These are phyloP conservation scores for Mangifera indica DNA, from an alignment of 345 rosid species.

Conservation along the genomic window DNA sequence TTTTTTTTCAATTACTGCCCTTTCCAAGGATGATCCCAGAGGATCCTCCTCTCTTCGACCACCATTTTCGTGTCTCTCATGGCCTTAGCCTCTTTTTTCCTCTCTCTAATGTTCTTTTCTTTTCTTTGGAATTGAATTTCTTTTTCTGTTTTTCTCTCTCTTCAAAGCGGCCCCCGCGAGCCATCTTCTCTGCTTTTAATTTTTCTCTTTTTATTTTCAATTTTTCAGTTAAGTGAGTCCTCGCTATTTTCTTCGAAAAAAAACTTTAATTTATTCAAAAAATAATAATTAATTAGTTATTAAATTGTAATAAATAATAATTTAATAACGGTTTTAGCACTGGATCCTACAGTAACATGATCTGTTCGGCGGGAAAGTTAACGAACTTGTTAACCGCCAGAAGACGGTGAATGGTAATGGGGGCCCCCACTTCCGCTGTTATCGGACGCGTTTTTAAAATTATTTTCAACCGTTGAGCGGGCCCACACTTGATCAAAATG, in stretches of 20 bases:
- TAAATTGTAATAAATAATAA: too few species aligned
- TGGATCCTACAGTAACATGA: not conserved
- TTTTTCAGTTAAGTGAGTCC: not conserved
- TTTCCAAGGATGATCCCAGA: slow-evolving; percentile 68
- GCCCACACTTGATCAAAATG: not conserved
- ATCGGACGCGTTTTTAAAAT: slow-evolving; percentile 36
- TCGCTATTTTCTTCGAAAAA: too few species aligned
- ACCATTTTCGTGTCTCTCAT: slow-evolving; percentile 39
- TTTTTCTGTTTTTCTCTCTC: slow-evolving; percentile 19
- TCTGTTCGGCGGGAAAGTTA: slow-evolving; percentile 21
- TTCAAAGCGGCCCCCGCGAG: slow-evolving; percentile 25
- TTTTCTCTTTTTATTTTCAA: slow-evolving; percentile 3
- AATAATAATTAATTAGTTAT: not conserved
- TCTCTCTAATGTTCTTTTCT: slow-evolving; percentile 30
- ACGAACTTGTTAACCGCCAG: slow-evolving; percentile 20
- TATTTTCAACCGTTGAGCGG: slow-evolving; percentile 15
- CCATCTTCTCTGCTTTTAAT: slow-evolving; percentile 20
- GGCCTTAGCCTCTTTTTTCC: slow-evolving; percentile 1
- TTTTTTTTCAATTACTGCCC: slow-evolving; percentile 46
- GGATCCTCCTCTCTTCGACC: slow-evolving; percentile 61
- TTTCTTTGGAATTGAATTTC: not conserved
- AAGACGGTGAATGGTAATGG: slow-evolving; percentile 21
- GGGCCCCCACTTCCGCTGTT: slow-evolving; percentile 39
- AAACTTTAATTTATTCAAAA: not conserved
- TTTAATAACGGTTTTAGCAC: not conserved